A percentile compares a stretch with the other conserved stretches of the same genome.
Evolutionary conservation across 495 filamentous ascomycete species (phyloP).

Genomic region (Sabuloglossum arenarium): DNA sequence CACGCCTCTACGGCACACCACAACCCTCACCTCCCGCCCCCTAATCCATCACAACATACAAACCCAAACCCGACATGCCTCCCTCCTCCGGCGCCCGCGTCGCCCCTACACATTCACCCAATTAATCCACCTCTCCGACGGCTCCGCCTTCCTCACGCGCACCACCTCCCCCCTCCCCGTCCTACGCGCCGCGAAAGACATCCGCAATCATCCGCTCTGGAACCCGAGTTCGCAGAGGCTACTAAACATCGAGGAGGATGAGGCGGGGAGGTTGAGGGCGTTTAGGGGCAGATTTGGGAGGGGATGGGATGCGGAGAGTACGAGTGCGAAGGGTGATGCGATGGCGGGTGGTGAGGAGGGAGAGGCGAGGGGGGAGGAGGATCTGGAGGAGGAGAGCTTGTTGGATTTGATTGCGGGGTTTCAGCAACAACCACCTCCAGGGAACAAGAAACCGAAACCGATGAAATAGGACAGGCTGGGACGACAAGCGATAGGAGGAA

Average conservation of each 20-base stretch:
- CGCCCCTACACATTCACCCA: constrained; percentile 95
- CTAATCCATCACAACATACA: constrained; percentile 24
- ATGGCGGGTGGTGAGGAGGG: too few relatives aligned
- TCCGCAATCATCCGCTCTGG: constrained; percentile 73
- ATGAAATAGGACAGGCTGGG: background rate
- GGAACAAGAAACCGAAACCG: background rate
- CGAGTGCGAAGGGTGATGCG: constrained; percentile 12
- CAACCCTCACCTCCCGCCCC: constrained; percentile 7
- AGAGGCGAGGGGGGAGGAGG: constrained; percentile 13
- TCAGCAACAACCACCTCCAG: constrained; percentile 12
- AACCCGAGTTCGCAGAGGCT: constrained; percentile 62
- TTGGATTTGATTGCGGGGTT: constrained; percentile 52
- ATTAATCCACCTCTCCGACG: constrained; percentile 84
- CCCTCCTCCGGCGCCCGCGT: constrained; percentile 68
- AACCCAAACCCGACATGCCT: constrained; percentile 50
- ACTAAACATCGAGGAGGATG: constrained; percentile 78
- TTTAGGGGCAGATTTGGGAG: constrained; percentile 73
- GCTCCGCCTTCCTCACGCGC: constrained; percentile 65
- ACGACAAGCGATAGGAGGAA: background rate
- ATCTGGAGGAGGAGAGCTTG: constrained; percentile 9
- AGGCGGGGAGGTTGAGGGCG: constrained; percentile 72
- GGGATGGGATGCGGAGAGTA: constrained; percentile 45
- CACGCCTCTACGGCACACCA: background rate
- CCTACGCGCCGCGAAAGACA: constrained; percentile 62
- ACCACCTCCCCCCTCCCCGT: constrained; percentile 69